Evolutionary conservation across 2,329 filamentous ascomycete species (phyloP).

Genomic region (Chrysosphaeria jannelii): DNA sequence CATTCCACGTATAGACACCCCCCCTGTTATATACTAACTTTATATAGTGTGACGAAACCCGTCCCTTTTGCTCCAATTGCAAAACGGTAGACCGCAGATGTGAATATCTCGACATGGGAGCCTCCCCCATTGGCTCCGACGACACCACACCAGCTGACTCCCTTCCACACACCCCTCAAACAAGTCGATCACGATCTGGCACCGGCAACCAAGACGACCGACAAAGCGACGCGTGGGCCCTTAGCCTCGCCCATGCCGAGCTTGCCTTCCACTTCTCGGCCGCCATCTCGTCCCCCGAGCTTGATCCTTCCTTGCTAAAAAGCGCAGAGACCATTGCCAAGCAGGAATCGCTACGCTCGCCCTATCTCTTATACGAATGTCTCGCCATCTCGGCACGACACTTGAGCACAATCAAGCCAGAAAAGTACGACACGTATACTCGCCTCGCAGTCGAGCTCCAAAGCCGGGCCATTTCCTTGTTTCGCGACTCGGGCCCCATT

Average conservation of each 20-base stretch:
- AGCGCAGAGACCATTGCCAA: conserved; percentile 4
- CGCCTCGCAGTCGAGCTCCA: conserved; percentile 14
- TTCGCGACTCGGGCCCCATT: conserved; percentile 8
- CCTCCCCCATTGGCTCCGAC: too few relatives aligned
- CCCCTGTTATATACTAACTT: not conserved
- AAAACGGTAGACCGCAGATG: conserved; percentile 7
- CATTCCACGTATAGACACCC: not conserved
- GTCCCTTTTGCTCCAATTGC: conserved; percentile 8
- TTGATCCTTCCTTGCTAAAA: conserved; percentile 3
- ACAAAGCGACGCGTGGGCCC: too few relatives aligned
- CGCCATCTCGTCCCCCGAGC: conserved; percentile 3
- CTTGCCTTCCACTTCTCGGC: conserved; percentile 6
- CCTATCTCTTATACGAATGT: conserved; percentile 11
- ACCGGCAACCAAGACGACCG: too few relatives aligned
- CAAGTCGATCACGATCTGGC: too few relatives aligned
- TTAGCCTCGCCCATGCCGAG: conserved; percentile 7
- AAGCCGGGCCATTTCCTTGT: conserved; percentile 12
- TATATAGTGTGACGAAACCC: conserved; percentile 8
- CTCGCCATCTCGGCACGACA: conserved; percentile 12
- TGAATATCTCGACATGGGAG: conserved; percentile 4
- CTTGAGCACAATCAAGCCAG: conserved; percentile 7
- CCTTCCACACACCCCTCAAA: too few relatives aligned
- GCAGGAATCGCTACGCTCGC: conserved; percentile 6
- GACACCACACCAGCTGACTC: too few relatives aligned
- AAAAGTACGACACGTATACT: conserved; percentile 7